These are phyloP conservation scores for Rutstroemia sp. DNA, from an alignment of 2,329 filamentous ascomycete species.

Conservation along the genomic window DNA sequence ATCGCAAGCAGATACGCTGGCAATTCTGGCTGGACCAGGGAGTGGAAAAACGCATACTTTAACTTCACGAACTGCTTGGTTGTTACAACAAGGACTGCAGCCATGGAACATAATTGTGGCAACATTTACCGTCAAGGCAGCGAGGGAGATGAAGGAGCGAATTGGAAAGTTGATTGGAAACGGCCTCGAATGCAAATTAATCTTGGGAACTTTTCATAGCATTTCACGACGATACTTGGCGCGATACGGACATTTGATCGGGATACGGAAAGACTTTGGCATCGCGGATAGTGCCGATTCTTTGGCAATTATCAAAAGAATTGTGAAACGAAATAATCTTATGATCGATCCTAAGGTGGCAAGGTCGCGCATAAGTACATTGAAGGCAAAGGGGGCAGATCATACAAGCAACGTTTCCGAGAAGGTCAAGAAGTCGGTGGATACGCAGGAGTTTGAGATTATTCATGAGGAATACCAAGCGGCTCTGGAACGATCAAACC, in stretches of 20 bases:
- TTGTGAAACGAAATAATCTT: constrained; percentile 67
- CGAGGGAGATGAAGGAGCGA: constrained; percentile 85
- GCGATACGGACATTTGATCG: constrained; percentile 77
- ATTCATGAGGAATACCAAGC: constrained; percentile 72
- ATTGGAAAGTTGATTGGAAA: constrained; percentile 76
- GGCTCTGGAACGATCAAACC: constrained; percentile 65
- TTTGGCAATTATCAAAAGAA: constrained; percentile 69
- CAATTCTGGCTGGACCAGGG: constrained; percentile 60
- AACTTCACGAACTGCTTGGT: constrained; percentile 84
- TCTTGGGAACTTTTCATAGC: constrained; percentile 92
- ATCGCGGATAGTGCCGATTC: constrained; percentile 85
- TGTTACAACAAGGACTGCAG: constrained; percentile 65
- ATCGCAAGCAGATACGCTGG: constrained; percentile 48
- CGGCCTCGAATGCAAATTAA: constrained; percentile 64
- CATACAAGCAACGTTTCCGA: neutral
- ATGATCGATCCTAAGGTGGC: constrained; percentile 62
- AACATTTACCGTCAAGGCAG: constrained; percentile 95
- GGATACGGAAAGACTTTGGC: constrained; percentile 73
- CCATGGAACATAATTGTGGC: constrained; percentile 90
- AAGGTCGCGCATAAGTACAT: constrained; percentile 68
- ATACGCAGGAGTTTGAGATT: constrained; percentile 60
- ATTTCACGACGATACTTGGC: constrained; percentile 80
- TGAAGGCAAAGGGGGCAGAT: constrained; percentile 47
- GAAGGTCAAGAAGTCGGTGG: constrained; percentile 31
- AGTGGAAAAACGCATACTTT: constrained; percentile 93